These are phyloP conservation scores for Curvularia hawaiiensis DNA, from an alignment of 2,329 filamentous ascomycete species.

Conservation along the genomic window DNA sequence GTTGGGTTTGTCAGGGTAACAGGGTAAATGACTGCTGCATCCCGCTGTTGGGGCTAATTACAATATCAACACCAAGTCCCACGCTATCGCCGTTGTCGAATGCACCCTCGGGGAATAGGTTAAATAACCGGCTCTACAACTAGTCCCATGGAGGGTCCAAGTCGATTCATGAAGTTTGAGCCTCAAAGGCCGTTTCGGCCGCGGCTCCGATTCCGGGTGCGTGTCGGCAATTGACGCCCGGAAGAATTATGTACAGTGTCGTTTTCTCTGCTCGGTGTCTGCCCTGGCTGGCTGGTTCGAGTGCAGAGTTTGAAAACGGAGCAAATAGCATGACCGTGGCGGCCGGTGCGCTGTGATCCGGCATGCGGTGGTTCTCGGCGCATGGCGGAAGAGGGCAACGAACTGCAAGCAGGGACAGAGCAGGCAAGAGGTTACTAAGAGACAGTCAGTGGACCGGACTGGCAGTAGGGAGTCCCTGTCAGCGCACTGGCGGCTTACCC, in stretches of 20 bases:
- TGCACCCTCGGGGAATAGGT: slow-evolving; percentile 25
- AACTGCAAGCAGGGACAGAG: slow-evolving; percentile 2
- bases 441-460: slow-evolving; percentile 13
- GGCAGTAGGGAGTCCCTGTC: neutral
- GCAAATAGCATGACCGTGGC: neutral
- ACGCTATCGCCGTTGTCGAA: slow-evolving; percentile 4
- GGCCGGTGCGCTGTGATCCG: slow-evolving; percentile 12
- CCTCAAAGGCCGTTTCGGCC: slow-evolving; percentile 30
- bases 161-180: slow-evolving; percentile 14
- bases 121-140: slow-evolving; percentile 24
- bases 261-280: neutral
- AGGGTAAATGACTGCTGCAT: neutral
- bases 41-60: slow-evolving; percentile 1
- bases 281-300: neutral
- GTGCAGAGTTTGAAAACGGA: slow-evolving; percentile 7
- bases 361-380: slow-evolving; percentile 15
- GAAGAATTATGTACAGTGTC: slow-evolving; percentile 26
- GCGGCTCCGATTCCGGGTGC: slow-evolving; percentile 29
- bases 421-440: slow-evolving; percentile 15
- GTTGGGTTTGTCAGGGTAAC: neutral
- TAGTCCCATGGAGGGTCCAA: slow-evolving; percentile 1
- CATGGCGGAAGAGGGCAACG: slow-evolving; percentile 4
- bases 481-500: slow-evolving; percentile 11
- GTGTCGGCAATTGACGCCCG: slow-evolving; percentile 25
- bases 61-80: slow-evolving; percentile 9